Conservation (phyloP, 2,329 filamentous ascomycete species). For the Nemania serpens region DNA sequence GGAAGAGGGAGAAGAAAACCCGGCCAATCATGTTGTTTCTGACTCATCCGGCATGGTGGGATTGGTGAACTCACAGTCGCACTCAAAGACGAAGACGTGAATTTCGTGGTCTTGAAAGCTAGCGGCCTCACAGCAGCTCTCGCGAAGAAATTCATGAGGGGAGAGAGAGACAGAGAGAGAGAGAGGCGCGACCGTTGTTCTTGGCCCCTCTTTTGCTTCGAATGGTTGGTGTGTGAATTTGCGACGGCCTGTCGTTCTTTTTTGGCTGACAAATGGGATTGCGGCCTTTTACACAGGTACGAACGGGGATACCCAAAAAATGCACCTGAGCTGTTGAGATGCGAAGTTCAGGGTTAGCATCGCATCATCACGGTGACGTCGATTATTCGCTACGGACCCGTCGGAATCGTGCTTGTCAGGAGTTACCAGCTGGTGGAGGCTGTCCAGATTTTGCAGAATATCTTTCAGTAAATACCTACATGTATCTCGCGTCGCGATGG, state of each 20-base stretch:
- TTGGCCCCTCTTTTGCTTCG: constrained; percentile 8
- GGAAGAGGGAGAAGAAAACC: not conserved
- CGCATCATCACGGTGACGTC: constrained; percentile 31
- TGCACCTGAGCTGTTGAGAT: no score
- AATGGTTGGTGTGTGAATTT: not conserved
- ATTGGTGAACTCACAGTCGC: constrained; percentile 39
- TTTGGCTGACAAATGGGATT: constrained; percentile 34
- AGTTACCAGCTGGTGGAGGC: constrained; percentile 11
- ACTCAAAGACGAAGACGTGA: constrained; percentile 32
- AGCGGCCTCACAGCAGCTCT: constrained; percentile 43
- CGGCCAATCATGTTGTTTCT: constrained; percentile 4
- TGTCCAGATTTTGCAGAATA: no score
- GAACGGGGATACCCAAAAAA: no score
- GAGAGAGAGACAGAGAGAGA: not conserved
- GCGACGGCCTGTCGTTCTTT: not conserved
- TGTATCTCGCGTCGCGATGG: no score
- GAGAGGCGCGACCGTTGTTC: not conserved
- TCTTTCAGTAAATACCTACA: no score
- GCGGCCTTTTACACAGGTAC: not conserved
- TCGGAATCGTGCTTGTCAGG: not conserved
- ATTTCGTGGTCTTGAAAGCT: constrained; percentile 39
- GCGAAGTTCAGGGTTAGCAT: constrained; percentile 17
- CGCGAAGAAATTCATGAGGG: constrained; percentile 50
- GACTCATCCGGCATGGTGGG: not conserved
- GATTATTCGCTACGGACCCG: constrained; percentile 21